phyloP scores from a whole-genome alignment of 2,329 filamentous ascomycete genomes.

The Lachnellula suecica region DNA sequence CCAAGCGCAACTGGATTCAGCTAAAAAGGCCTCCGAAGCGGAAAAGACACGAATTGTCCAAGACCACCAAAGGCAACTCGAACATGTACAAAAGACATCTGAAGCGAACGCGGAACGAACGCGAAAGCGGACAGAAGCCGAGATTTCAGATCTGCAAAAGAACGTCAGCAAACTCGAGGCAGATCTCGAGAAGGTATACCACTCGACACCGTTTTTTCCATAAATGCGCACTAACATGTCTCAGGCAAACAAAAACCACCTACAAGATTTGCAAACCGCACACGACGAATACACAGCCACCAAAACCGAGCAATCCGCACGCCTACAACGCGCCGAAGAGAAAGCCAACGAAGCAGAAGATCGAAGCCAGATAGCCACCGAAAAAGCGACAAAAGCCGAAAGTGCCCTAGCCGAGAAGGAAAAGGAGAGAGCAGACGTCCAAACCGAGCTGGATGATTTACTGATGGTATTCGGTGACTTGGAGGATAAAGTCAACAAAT shows the following conservation, averaged over 20 bases:
- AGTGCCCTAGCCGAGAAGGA: constrained; percentile 46
- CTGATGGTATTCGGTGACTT: constrained; percentile 79
- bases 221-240: constrained; percentile 21
- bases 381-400: constrained; percentile 32
- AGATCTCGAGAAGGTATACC: constrained; percentile 61
- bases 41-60: constrained; percentile 33
- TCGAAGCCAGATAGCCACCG: constrained; percentile 30
- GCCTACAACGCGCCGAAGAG: constrained; percentile 36
- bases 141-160: constrained; percentile 61
- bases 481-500: constrained; percentile 73
- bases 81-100: constrained; percentile 46
- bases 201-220: constrained; percentile 4
- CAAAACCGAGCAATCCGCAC: constrained; percentile 27
- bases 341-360: constrained; percentile 42
- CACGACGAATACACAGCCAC: constrained; percentile 49
- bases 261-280: constrained; percentile 57
- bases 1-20: constrained; percentile 44
- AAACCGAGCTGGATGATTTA: constrained; percentile 77
- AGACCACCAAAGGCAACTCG: constrained; percentile 42
- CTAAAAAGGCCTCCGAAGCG: constrained; percentile 46
- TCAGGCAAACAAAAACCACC: constrained; percentile 59
- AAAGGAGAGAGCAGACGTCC: constrained; percentile 60
- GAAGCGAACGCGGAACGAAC: constrained; percentile 50
- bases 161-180: constrained; percentile 62
- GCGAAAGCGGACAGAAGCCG: constrained; percentile 53